These are phyloP conservation scores for Rhodosporidiobolus sp. DNA, from an alignment of 768 basidiomycete genomes.

Conservation along the genomic window DNA sequence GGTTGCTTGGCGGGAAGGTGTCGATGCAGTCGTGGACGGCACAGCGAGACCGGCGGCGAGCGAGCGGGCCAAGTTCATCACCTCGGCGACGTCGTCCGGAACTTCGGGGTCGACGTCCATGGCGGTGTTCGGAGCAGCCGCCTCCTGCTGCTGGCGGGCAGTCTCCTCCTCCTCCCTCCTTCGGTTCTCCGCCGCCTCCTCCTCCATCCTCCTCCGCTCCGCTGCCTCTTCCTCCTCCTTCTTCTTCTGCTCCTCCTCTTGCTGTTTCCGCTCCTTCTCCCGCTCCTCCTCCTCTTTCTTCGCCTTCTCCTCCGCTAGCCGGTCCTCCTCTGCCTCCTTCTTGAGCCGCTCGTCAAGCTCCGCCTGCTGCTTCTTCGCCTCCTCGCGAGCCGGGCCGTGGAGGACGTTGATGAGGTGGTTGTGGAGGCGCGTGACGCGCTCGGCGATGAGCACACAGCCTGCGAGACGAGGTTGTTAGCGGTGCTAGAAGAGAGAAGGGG, in stretches of 20 bases:
- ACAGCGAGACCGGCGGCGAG: slow-evolving; percentile 39
- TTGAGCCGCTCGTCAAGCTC: slow-evolving; percentile 52
- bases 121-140: background rate
- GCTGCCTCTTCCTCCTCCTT: slow-evolving; percentile 33
- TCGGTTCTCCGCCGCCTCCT: slow-evolving; percentile 44
- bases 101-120: slow-evolving; percentile 36
- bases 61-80: slow-evolving; percentile 38
- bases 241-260: slow-evolving; percentile 22
- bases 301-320: slow-evolving; percentile 23
- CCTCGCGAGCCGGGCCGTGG: slow-evolving; percentile 48
- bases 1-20: slow-evolving; percentile 5
- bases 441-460: slow-evolving; percentile 37
- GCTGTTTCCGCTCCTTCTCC: slow-evolving; percentile 22
- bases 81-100: slow-evolving; percentile 37
- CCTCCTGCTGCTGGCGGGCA: background rate
- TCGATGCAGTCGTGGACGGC: slow-evolving; percentile 12
- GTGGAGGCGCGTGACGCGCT: slow-evolving; percentile 39
- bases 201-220: slow-evolving; percentile 47
- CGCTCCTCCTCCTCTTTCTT: slow-evolving; percentile 16
- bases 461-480: background rate
- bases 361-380: slow-evolving; percentile 52
- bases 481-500: slow-evolving; percentile 16
- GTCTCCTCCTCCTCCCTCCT: slow-evolving; percentile 13
- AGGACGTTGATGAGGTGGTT: slow-evolving; percentile 49
- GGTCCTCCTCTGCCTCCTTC: slow-evolving; percentile 19